These are phyloP conservation scores for Phaeosphaeriaceae sp. DNA, from an alignment of 2,329 filamentous ascomycete genomes.

Conservation along the genomic window DNA sequence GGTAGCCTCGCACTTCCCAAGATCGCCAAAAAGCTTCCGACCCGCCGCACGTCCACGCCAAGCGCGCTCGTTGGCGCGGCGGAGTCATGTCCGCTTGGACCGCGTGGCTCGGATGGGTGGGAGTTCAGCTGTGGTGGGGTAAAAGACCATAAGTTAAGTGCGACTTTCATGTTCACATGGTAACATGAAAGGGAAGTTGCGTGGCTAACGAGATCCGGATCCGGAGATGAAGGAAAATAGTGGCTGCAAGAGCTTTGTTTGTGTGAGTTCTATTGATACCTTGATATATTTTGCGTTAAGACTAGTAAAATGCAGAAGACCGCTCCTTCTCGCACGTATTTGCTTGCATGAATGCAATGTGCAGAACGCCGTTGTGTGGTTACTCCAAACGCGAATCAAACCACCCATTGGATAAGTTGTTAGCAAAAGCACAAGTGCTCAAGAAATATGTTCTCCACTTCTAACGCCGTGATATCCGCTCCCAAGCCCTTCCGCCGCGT, in stretches of 20 bases:
- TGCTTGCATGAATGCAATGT: neutral
- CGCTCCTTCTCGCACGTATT: no score
- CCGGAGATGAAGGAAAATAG: neutral
- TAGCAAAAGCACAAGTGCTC: no score
- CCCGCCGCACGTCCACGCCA: neutral
- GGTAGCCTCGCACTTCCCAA: neutral
- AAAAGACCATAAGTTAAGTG: no score
- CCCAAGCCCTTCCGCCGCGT: conserved; percentile 2
- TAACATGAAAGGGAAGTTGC: no score
- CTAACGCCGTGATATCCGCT: conserved; percentile 4
- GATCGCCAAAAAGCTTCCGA: neutral
- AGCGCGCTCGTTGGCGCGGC: neutral
- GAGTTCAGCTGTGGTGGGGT: neutral
- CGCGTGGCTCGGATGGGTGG: neutral
- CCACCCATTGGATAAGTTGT: no score
- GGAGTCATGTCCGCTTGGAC: conserved; percentile 1
- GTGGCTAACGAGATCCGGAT: neutral
- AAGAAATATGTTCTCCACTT: neutral
- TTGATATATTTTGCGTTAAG: neutral
- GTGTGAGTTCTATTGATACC: neutral
- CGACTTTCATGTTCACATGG: neutral
- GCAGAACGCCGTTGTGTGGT: neutral
- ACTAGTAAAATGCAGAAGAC: neutral
- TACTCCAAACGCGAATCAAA: no score
- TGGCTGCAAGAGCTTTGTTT: no score